Base-by-base conservation (phyloP, 169 alveolate species). In the Plasmodium gaboni region DNA sequence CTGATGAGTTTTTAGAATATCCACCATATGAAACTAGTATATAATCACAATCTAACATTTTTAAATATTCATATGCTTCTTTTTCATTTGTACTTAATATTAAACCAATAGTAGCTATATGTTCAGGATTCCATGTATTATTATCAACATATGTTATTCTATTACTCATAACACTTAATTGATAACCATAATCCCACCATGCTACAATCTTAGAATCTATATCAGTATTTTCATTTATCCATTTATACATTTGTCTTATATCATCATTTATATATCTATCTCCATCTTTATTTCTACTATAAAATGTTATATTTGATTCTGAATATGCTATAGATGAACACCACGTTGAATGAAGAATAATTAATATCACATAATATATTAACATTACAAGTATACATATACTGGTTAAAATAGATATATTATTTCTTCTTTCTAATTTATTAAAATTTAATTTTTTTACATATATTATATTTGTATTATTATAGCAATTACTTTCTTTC, bases 131-230 rank as follows among this genome's bases (percentile, higher is more conserved):
- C 99, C 99, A 98, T 2, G 99, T 99, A 93, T 99, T 99, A 92
- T 98, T 98, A 95, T 99, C 99, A 32, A 97, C 99, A 50, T 98
- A 72, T 15, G 98, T 99, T 13, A 99, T 97, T 69, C 99, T 94
- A 88, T 97, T 97, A 28, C 98, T 97, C 98, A 98, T 96, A 72
- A 98, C 99, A 55, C 98, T 97, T 44, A 98, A 96, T 92, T 99
- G 98, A 80, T 99, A 99, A 9, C 99, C 99, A 88, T 99, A 99
- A 92, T 99, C 99, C 99, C 99, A 98, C 99, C 99, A 98, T 6
- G 99, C 94, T 94, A 98, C 95, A 59, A 98, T 95, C 71, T 97
- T 96, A 9, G 99, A 96, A 85, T 98, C 98, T 13, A 94, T 94
- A 42, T 94, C 96, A 38, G 99, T 98, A 87, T 98, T 98, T 95